A percentile compares a stretch with the other conserved stretches of the same genome.
Conservation (phyloP, 345 rosid species). For the Syzygium oleosum region DNA sequence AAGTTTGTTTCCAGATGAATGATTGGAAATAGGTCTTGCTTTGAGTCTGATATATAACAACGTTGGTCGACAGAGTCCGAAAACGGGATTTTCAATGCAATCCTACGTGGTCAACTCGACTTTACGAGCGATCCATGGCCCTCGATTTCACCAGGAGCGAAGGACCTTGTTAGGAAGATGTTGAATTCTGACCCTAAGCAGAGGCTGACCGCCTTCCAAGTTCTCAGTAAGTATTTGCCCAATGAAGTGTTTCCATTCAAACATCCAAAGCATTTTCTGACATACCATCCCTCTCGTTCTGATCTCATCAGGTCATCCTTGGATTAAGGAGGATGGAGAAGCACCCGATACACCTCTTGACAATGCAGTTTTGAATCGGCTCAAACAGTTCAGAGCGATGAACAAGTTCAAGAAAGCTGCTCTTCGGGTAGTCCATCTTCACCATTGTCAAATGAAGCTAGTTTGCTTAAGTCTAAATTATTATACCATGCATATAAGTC, state of each 20-base stretch:
- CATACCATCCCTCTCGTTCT: neutral
- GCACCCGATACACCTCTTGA: constrained; percentile 69
- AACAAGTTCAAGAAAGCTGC: constrained; percentile 66
- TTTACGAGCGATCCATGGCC: constrained; percentile 97
- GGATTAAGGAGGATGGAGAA: constrained; percentile 73
- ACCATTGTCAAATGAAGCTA: neutral
- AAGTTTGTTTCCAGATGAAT: neutral
- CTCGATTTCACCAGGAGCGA: constrained; percentile 69
- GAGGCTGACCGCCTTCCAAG: constrained; percentile 81
- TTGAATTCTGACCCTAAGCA: constrained; percentile 83
- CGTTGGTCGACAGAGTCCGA: constrained; percentile 58
- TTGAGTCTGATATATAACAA: neutral
- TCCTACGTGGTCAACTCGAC: constrained; percentile 68
- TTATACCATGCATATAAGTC: neutral
- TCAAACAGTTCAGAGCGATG: constrained; percentile 63
- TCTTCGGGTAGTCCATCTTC: constrained; percentile 35
- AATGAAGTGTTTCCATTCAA: neutral
- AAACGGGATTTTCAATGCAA: constrained; percentile 88
- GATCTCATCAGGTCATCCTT: constrained; percentile 36
- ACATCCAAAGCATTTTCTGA: neutral
- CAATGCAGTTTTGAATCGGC: constrained; percentile 49
- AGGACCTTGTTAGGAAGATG: constrained; percentile 93
- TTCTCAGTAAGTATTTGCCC: constrained; percentile 44
- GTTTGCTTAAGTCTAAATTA: neutral
- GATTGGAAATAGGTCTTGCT: neutral